Percentiles rank a stretch among this genome's conserved stretches.
Evolutionary conservation across 495 filamentous ascomycete species (phyloP).

Genomic region (Lasiosphaeris hirsuta): DNA sequence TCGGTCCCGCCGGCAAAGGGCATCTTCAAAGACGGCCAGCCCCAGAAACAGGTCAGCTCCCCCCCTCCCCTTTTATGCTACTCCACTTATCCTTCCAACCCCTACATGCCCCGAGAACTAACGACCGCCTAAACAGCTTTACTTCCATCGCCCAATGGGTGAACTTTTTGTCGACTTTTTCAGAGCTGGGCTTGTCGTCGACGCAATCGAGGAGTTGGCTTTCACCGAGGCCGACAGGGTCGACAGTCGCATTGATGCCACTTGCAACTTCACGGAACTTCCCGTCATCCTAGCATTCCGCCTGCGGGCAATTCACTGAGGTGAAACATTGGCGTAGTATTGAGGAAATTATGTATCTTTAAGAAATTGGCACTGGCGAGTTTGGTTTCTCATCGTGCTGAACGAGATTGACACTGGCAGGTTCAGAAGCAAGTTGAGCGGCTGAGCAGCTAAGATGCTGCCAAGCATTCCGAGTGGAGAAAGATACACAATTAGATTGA

Average conservation of each 20-base stretch:
- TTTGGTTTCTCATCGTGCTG: no score
- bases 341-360: not conserved
- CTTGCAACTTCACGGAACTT: constrained; percentile 35
- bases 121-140: constrained; percentile 23
- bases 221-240: constrained; percentile 27
- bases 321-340: not conserved
- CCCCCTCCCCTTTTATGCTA: not conserved
- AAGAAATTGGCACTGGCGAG: no score
- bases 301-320: constrained; percentile 15
- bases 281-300: constrained; percentile 37
- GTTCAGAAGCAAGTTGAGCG: no score
- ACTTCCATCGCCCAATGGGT: constrained; percentile 41
- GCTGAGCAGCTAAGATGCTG: no score
- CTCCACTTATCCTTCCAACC: no score
- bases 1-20: constrained; percentile 34
- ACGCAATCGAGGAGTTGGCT: constrained; percentile 41
- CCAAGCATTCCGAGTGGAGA: no score
- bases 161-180: constrained; percentile 41
- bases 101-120: not conserved
- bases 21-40: constrained; percentile 29
- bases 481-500: no score
- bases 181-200: constrained; percentile 35
- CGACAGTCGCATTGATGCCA: constrained; percentile 24
- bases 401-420: no score
- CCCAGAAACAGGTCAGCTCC: constrained; percentile 27